Evolutionary conservation across 257 asterid species (phyloP).

Genomic region (Vinca minor): DNA sequence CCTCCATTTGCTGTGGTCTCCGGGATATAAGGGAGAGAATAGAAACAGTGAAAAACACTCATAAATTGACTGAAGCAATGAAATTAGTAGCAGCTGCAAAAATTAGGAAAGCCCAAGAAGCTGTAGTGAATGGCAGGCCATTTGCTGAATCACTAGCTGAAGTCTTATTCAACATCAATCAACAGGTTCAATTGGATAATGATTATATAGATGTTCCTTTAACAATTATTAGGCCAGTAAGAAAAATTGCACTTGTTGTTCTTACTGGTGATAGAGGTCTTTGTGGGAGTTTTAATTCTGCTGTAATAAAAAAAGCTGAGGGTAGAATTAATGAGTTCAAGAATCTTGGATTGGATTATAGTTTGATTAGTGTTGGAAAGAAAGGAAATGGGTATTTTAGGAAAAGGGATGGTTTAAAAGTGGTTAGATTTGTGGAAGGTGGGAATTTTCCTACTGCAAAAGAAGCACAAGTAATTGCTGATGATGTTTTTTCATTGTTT

Average conservation of each 20-base stretch:
- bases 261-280: slow-evolving; percentile 66
- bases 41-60: slow-evolving; percentile 49
- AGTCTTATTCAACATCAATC: slow-evolving; percentile 39
- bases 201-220: slow-evolving; percentile 61
- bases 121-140: slow-evolving; percentile 54
- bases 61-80: slow-evolving; percentile 69
- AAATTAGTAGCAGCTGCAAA: slow-evolving; percentile 68
- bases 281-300: slow-evolving; percentile 61
- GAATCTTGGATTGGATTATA: slow-evolving; percentile 38
- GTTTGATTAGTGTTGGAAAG: slow-evolving; percentile 53
- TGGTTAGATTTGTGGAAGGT: slow-evolving; percentile 43
- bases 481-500: slow-evolving; percentile 55
- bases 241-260: slow-evolving; percentile 50
- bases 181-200: slow-evolving; percentile 53
- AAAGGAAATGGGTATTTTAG: slow-evolving; percentile 54
- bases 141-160: slow-evolving; percentile 56
- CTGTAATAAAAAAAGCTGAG: slow-evolving; percentile 45
- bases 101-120: slow-evolving; percentile 70
- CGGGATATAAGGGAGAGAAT: slow-evolving; percentile 59
- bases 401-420: slow-evolving; percentile 25
- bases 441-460: slow-evolving; percentile 53
- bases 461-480: slow-evolving; percentile 73
- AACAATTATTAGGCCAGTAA: slow-evolving; percentile 55
- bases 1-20: slow-evolving; percentile 33
- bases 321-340: slow-evolving; percentile 39